Evolutionary conservation across 2,329 filamentous ascomycete genomes (phyloP).

Genomic region (Escovopsis sp.): DNA sequence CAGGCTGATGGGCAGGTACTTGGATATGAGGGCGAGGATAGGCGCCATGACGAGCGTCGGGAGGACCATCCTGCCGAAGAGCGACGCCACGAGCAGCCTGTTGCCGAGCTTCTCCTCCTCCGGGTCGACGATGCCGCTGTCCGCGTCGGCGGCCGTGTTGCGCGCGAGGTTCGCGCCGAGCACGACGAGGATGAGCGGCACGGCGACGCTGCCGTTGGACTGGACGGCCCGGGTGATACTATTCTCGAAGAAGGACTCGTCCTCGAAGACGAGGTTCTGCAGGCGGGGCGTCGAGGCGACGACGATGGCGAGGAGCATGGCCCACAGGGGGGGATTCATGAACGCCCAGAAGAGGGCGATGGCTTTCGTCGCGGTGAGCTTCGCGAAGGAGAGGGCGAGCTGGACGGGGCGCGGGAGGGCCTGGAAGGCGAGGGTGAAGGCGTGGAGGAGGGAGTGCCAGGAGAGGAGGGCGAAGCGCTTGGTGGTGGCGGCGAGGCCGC

Average conservation of each 20-base stretch:
- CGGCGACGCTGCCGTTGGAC: slow-evolving; percentile 79
- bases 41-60: slow-evolving; percentile 89
- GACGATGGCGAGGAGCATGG: slow-evolving; percentile 82
- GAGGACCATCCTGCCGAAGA: slow-evolving; percentile 82
- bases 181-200: slow-evolving; percentile 89
- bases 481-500: slow-evolving; percentile 23
- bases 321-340: slow-evolving; percentile 97
- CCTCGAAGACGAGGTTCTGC: slow-evolving; percentile 73
- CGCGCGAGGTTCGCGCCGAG: slow-evolving; percentile 86
- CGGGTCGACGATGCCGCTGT: slow-evolving; percentile 40
- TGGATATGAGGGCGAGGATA: slow-evolving; percentile 70
- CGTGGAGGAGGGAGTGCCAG: slow-evolving; percentile 10
- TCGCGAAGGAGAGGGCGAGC: slow-evolving; percentile 14
- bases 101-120: slow-evolving; percentile 56
- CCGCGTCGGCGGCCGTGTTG: slow-evolving; percentile 64
- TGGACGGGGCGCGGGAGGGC: slow-evolving; percentile 29
- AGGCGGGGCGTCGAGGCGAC: slow-evolving; percentile 76
- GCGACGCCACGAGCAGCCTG: slow-evolving; percentile 69
- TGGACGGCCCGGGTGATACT: slow-evolving; percentile 77
- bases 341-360: slow-evolving; percentile 67
- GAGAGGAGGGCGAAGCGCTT: slow-evolving; percentile 14
- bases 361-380: slow-evolving; percentile 27
- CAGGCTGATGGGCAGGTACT: slow-evolving; percentile 84
- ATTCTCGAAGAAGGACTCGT: slow-evolving; percentile 82
- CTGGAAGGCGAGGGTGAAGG: slow-evolving; percentile 15